Conservation (phyloP, 202 grass and related monocot species). For the Setaria viridis region DNA sequence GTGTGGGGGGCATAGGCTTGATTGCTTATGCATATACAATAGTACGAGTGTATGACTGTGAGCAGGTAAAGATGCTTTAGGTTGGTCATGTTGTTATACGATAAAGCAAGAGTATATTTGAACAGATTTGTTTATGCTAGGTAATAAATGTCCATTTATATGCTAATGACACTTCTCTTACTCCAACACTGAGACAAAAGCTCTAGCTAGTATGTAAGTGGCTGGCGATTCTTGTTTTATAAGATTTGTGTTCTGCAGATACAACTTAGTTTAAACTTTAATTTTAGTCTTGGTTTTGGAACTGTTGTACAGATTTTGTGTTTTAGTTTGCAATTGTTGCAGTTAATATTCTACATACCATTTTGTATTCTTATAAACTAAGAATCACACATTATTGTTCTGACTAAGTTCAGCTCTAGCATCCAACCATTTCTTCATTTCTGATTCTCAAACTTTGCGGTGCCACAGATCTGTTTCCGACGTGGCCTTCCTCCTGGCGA, state of each 20-base stretch:
- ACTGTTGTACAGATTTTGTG: background rate
- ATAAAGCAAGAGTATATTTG: conserved; percentile 2
- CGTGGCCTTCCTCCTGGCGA: conserved; percentile 95
- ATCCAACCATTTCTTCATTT: background rate
- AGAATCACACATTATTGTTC: background rate
- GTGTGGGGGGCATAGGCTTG: background rate
- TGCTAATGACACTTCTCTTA: conserved; percentile 1
- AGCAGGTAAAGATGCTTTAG: conserved; percentile 4
- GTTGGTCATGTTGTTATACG: background rate
- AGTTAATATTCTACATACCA: background rate
- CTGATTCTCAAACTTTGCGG: conserved; percentile 27
- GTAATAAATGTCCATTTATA: background rate
- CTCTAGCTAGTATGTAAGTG: conserved; percentile 18
- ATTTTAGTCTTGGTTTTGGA: background rate
- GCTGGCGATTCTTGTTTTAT: background rate
- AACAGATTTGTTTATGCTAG: conserved; percentile 1
- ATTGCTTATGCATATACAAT: conserved; percentile 23
- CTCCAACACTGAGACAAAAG: conserved; percentile 16
- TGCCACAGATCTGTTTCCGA: conserved; percentile 78
- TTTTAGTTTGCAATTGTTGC: background rate
- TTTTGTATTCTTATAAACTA: background rate
- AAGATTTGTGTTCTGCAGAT: background rate
- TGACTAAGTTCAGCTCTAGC: background rate
- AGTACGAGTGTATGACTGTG: background rate
- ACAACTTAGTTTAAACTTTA: background rate